Evolutionary conservation across 108 stramenopile genomes (phyloP), one percentile per base, ranked within the genome.

Genomic region (Discostella stelligeroides): DNA sequence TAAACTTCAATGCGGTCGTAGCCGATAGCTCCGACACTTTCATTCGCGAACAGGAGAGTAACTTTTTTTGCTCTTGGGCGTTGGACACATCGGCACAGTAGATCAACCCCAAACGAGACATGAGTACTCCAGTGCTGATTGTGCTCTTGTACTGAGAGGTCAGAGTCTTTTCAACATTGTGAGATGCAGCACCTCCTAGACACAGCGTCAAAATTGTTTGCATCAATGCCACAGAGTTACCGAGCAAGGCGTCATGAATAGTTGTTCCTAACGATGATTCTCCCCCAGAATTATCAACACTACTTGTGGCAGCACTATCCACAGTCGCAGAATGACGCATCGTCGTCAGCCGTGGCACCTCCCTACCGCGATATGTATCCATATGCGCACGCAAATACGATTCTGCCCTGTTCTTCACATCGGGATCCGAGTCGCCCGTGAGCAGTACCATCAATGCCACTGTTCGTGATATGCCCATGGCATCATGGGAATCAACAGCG

Each of bases 381-480:
- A 82, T 72, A 60, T 88, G 84, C 17, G 81, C 75, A 42, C 87
- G 85, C 41, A 87, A 60, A 76, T 89, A 90, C 1, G 66, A 62
- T 4, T 63, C 63, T 18, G 92, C 92, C 46, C 79, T 73, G 10
- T 73, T 54, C 20, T 86, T 76, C 12, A 92, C 86, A 70, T 85
- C 86, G 11, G 64, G 72, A 47, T 86, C 63, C 11, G 72, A 58
- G 62, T 87, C 88, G 14, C 90, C 88, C 11, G 68, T 64, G 1
- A 89, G 80, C 21, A 80, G 66, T 0, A 88, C 80, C 46, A 94
- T 67, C 29, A 94, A 61, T 0, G 85, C 76, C 8, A 89, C 73
- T 11, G 88, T 91, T 43, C 86, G 78, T 13, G 89, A 75, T 23
- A 78, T 46, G 27, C 76, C 82, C 21, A 80, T 40, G 14, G 53